Percentiles rank a stretch among this genome's conserved stretches.
Evolutionary conservation across 345 rosid species (phyloP).

Genomic region (Ceriops tagal): DNA sequence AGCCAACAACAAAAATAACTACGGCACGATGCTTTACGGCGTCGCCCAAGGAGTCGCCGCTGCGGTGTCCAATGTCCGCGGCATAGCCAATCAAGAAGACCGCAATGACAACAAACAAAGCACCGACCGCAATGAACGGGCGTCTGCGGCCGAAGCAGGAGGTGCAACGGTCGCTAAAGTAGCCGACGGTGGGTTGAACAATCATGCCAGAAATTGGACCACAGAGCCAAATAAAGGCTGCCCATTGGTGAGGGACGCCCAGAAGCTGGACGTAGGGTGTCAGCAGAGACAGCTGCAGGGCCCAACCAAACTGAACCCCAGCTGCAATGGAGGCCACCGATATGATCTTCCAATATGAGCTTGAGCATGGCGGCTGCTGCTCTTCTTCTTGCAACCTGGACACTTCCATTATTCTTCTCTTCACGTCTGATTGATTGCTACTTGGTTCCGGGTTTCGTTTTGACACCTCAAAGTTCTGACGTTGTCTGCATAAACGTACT

Average conservation of each 20-base stretch:
- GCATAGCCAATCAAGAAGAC: constrained; percentile 80
- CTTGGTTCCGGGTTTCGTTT: too few species aligned
- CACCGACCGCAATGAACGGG: constrained; percentile 68
- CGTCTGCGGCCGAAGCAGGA: constrained; percentile 80
- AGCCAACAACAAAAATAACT: constrained; percentile 60
- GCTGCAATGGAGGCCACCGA: constrained; percentile 74
- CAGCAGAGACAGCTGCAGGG: constrained; percentile 73
- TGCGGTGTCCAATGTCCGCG: constrained; percentile 60
- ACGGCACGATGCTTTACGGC: constrained; percentile 57
- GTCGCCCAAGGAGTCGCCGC: constrained; percentile 42
- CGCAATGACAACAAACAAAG: constrained; percentile 45
- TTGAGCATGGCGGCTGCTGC: background rate
- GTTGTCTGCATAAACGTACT: too few species aligned
- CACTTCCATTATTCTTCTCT: background rate
- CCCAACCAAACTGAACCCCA: constrained; percentile 95
- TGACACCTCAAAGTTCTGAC: too few species aligned
- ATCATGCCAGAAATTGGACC: too few species aligned
- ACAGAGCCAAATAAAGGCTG: constrained; percentile 6
- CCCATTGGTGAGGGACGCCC: constrained; percentile 83
- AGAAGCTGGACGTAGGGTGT: constrained; percentile 90
- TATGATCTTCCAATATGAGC: constrained; percentile 41
- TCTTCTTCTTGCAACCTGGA: background rate
- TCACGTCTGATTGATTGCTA: background rate
- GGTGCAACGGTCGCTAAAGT: constrained; percentile 72
- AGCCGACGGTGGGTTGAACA: constrained; percentile 85